Evolutionary conservation across 2,329 filamentous ascomycete genomes (phyloP), one percentile per base, ranked within the genome.

Genomic region (Lasiodiplodia theobromae): DNA sequence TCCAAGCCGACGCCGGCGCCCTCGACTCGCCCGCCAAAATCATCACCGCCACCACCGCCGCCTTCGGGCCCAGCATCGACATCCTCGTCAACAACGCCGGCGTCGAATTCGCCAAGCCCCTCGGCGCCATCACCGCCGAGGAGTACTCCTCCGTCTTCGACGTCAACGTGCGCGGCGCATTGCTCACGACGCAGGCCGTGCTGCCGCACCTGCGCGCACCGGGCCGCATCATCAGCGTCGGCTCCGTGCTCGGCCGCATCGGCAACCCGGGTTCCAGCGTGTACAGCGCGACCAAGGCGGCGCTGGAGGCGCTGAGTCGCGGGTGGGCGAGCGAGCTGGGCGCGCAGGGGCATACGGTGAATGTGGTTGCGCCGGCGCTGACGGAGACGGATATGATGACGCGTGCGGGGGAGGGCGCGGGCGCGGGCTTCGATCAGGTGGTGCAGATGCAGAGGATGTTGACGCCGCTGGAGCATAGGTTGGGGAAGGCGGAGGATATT

Each of bases 401-500:
- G n/a, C n/a, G n/a, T n/a, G n/a, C n/a, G n/a, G n/a, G n/a, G n/a
- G n/a, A n/a, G n/a, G n/a, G n/a, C n/a, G n/a, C n/a, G n/a, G n/a
- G n/a, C n/a, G n/a, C n/a, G n/a, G n/a, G n/a, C n/a, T n/a, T n/a
- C n/a, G 47, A 51, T 0, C 47, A 51, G 47, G 2, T 21, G 21
- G 1, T 51, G 1, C 14, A 51, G 47, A 51, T 51, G 14, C 47
- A 18, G 14, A 3, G 21, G 4, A 8, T 8, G 18, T 4, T 21
- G 47, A 51, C 0, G 74, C 70, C 3, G 77, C 83, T 69, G 87
- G 78, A 85, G 70, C 80, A 85, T 51, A 75, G 87, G 8, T 69
- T 87, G 3, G 88, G 86, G 0, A 85, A 77, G 11, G 72, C 81
- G 4, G 81, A 86, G 54, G 87, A 89, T 74, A 79, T 90, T 62